Evolutionary conservation across 2,329 filamentous ascomycete genomes (phyloP), one percentile per base, ranked within the genome.

Genomic region (Penicillium sp.): DNA sequence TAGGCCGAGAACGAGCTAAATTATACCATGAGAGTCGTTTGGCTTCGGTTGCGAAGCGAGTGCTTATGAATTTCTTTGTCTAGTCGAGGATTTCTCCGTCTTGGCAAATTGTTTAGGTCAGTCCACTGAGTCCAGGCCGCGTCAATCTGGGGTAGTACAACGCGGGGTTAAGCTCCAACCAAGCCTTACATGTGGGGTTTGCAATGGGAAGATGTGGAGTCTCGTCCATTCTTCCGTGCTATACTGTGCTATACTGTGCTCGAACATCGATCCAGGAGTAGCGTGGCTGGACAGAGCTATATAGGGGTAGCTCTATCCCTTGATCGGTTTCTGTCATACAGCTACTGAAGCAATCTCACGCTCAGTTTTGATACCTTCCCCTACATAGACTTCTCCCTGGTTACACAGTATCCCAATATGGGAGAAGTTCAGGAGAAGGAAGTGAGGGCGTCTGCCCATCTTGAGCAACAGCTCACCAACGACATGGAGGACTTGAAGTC

Each of bases 1-100:
- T 34, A 22, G 7, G 20, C 17, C 43, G n/a, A 35, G 11, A 5
- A 4, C 1, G 5, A 12, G 48, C 17, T 17, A 6, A 15, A 50
- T 35, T 10, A n/a, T 37, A 4, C 11, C n/a, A 11, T 4, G 2
- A 14, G 48, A 11, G 22, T 14, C 11, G 48, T 14, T 34, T 5
- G 25, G 25, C 25, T 43, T 43, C 45, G 45, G 45, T 48, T 31
- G 25, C 45, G 31, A 48, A n/a, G 45, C 45, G n/a, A 48, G 45
- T 25, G 3, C 41, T 48, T 48, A 48, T 48, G 45, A 28, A 14
- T 48, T n/a, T 5, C 31, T 31, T 48, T 48, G 15, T 34, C n/a
- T 48, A 48, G 45, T 48, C 45, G 7, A 48, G 2, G 45, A 31
- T 48, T 48, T 48, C 31, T 48, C 45, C 45, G 45, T 48, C 45